Percentiles rank a stretch among this genome's conserved stretches.
phyloP scores from a whole-genome alignment of 169 alveolate species.

The Plasmodium reichenowi region DNA sequence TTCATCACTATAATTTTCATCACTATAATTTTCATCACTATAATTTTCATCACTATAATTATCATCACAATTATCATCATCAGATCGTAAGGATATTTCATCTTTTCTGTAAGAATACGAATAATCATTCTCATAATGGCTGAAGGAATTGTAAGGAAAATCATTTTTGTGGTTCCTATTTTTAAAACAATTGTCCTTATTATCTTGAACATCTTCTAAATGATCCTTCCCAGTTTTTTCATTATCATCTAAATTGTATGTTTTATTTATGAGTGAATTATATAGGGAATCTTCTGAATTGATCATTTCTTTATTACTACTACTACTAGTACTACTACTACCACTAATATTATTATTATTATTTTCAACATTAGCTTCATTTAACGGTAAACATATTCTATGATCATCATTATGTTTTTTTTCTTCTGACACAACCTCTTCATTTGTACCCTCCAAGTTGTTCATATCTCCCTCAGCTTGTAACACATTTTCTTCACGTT shows the following conservation, averaged over 20 bases:
- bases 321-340: neutral
- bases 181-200: neutral
- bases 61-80: no score
- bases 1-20: neutral
- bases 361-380: neutral
- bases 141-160: no score
- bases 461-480: no score
- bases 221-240: neutral
- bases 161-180: neutral
- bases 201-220: neutral
- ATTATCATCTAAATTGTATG: neutral
- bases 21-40: neutral
- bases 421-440: no score
- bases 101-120: no score
- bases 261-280: neutral
- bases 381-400: no score
- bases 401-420: no score
- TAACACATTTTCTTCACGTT: no score
- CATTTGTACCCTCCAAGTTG: no score
- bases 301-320: no score
- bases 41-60: neutral
- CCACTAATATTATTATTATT: neutral
- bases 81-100: no score
- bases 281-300: neutral
- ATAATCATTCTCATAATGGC: no score